Conservation (phyloP, 75 land plant genomes). For the Sequoia sempervirens region DNA sequence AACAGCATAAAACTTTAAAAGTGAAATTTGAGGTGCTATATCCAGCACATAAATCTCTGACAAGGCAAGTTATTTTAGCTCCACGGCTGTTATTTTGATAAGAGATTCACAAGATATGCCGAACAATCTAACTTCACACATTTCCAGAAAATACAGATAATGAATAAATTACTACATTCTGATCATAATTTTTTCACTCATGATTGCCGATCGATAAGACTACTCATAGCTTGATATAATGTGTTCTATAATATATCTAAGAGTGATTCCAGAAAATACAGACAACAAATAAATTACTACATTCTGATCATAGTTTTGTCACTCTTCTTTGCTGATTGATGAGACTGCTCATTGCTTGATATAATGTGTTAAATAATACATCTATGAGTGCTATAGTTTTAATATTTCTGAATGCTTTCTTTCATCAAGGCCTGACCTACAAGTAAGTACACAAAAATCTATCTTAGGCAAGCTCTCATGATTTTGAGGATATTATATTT, state of each 20-base stretch:
- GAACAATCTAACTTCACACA: neutral
- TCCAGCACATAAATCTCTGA: neutral
- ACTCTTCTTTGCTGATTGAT: neutral
- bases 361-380: neutral
- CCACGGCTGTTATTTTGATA: neutral
- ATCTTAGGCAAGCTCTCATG: neutral
- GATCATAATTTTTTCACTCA: neutral
- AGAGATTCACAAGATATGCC: neutral
- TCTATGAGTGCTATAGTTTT: neutral
- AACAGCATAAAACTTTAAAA: neutral
- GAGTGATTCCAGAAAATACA: neutral
- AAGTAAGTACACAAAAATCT: neutral
- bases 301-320: neutral
- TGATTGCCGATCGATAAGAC: neutral
- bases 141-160: neutral
- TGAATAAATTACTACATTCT: neutral
- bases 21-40: neutral
- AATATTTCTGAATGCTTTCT: neutral
- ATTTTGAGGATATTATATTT: neutral
- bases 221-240: neutral
- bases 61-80: neutral
- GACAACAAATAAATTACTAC: neutral
- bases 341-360: neutral
- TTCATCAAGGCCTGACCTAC: neutral
- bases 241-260: too few species aligned